A percentile compares a stretch with the other conserved stretches of the same genome.
Conservation (phyloP, 139 green algal species). For the Chlorella sorokiniana region DNA sequence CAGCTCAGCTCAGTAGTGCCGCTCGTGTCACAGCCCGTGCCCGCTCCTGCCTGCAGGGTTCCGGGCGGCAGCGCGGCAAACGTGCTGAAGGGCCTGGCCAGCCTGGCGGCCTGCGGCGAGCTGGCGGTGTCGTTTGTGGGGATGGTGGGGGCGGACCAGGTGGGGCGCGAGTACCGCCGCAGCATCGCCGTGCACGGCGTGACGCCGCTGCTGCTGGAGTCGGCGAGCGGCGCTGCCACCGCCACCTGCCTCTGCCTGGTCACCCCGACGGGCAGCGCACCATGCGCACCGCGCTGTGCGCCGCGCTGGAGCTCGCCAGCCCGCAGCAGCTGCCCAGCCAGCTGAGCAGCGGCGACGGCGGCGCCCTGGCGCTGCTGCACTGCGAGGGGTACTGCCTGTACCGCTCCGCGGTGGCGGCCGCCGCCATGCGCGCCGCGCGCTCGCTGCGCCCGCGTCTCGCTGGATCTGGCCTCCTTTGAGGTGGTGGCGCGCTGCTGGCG, state of each 20-base stretch:
- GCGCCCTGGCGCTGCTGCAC: slow-evolving; percentile 61
- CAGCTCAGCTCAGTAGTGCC: background rate
- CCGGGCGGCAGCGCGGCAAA: slow-evolving; percentile 84
- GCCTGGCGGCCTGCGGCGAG: slow-evolving; percentile 3
- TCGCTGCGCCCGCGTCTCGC: slow-evolving; percentile 47
- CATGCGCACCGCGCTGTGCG: slow-evolving; percentile 88
- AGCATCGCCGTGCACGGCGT: slow-evolving; percentile 63
- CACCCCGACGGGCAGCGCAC: slow-evolving; percentile 87
- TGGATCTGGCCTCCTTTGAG: slow-evolving; percentile 90
- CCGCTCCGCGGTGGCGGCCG: slow-evolving; percentile 41
- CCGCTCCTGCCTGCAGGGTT: slow-evolving; percentile 41
- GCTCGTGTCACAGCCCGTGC: background rate
- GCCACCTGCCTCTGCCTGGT: slow-evolving; percentile 74
- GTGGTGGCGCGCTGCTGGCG: slow-evolving; percentile 58
- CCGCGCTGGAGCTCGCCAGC: slow-evolving; percentile 61
- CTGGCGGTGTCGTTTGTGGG: slow-evolving; percentile 53
- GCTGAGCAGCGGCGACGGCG: slow-evolving; percentile 33
- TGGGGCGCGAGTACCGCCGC: slow-evolving; percentile 56
- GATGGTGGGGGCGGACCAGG: slow-evolving; percentile 72
- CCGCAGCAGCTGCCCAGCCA: slow-evolving; percentile 42
- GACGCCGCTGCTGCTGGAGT: slow-evolving; percentile 57
- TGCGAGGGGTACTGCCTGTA: slow-evolving; percentile 86
- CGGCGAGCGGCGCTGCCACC: slow-evolving; percentile 36
- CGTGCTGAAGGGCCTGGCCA: slow-evolving; percentile 59
- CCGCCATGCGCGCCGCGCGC: slow-evolving; percentile 36